A percentile compares a stretch with the other conserved stretches of the same genome.
phyloP scores from a whole-genome alignment of 345 rosid species.

The Isatis tinctoria region DNA sequence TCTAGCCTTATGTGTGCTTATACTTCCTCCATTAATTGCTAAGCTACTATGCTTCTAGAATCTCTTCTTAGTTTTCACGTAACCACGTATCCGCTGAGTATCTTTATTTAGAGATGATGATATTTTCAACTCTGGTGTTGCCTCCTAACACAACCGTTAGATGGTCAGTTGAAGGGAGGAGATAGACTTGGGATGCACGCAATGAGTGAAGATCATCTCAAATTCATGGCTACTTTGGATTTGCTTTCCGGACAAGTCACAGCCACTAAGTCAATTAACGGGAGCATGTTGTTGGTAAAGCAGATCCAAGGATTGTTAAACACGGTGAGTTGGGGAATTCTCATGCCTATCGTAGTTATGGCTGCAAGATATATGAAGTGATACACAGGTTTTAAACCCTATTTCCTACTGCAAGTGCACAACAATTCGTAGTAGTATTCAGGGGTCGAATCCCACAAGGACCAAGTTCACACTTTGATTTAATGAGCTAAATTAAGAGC shows the following conservation, averaged over 20 bases:
- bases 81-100: slow-evolving; percentile 31
- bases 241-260: slow-evolving; percentile 51
- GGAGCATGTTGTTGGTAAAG: slow-evolving; percentile 8
- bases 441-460: too few species aligned
- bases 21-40: slow-evolving; percentile 26
- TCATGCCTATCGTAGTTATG: slow-evolving; percentile 73
- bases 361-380: slow-evolving; percentile 64
- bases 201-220: slow-evolving; percentile 46
- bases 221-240: slow-evolving; percentile 53
- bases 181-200: slow-evolving; percentile 38
- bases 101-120: slow-evolving; percentile 35
- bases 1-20: slow-evolving; percentile 33
- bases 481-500: too few species aligned
- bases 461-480: too few species aligned
- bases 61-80: slow-evolving; percentile 45
- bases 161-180: slow-evolving; percentile 48
- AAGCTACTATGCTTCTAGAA: slow-evolving; percentile 25
- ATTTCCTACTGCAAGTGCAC: too few species aligned
- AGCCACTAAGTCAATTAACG: neutral
- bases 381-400: too few species aligned
- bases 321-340: slow-evolving; percentile 66
- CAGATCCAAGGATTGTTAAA: slow-evolving; percentile 51
- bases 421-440: too few species aligned
- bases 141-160: slow-evolving; percentile 24
- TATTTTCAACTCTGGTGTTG: slow-evolving; percentile 52